phyloP scores from a whole-genome alignment of 2,329 filamentous ascomycete species.

The Metarhizium guizhouense region DNA sequence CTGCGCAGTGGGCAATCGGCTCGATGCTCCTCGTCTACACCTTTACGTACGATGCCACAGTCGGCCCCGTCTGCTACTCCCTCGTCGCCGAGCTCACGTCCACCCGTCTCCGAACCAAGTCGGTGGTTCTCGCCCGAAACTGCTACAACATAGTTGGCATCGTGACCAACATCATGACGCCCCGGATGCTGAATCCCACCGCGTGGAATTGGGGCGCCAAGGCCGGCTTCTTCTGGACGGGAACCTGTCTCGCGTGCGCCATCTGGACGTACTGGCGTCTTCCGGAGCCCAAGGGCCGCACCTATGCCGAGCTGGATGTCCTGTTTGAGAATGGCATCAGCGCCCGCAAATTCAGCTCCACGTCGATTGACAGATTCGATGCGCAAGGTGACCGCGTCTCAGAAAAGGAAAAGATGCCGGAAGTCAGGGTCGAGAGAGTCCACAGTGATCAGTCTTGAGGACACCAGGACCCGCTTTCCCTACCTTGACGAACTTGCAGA shows the following conservation, averaged over 20 bases:
- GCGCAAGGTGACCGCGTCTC: constrained; percentile 5
- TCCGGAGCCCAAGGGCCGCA: constrained; percentile 45
- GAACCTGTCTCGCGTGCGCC: constrained; percentile 33
- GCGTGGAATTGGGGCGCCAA: constrained; percentile 40
- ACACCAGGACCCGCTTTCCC: not conserved
- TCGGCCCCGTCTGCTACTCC: constrained; percentile 64
- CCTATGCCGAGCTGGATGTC: constrained; percentile 45
- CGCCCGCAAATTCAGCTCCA: constrained; percentile 31
- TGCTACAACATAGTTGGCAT: constrained; percentile 41
- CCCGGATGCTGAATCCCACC: constrained; percentile 36
- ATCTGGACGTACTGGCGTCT: constrained; percentile 43
- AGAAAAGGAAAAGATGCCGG: constrained; percentile 13
- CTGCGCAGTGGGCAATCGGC: constrained; percentile 39
- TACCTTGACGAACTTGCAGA: no score
- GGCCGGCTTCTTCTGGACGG: constrained; percentile 37
- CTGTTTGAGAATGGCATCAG: constrained; percentile 38
- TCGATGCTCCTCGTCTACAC: constrained; percentile 35
- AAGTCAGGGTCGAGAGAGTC: constrained; percentile 11
- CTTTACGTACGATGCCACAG: constrained; percentile 30
- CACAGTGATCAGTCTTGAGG: not conserved
- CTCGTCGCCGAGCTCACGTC: constrained; percentile 52
- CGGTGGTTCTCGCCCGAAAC: constrained; percentile 34
- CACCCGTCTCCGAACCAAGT: constrained; percentile 36
- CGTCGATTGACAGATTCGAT: constrained; percentile 20
- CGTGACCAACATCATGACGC: constrained; percentile 34